Base-by-base conservation (phyloP, 176 grass and related monocot genomes). In the Chloris gayana region DNA sequence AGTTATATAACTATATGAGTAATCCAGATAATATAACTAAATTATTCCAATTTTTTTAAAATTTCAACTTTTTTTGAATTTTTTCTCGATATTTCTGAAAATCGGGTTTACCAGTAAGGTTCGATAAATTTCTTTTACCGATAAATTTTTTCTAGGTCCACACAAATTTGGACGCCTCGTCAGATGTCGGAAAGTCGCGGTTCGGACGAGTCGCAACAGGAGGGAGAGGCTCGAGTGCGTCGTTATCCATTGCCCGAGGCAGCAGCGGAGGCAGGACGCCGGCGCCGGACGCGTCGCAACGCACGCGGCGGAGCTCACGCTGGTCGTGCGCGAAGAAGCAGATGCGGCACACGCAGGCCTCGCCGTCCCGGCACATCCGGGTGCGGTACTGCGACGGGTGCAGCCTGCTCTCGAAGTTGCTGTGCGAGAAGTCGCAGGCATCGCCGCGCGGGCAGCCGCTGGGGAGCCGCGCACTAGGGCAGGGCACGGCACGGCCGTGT, bases 401-500 rank as follows among this genome's bases (percentile, higher is more conserved):
- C 5, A 56, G 51, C 51, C 51, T n/a, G 51, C 51, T 56, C 51
- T 56, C 51, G 51, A 56, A 56, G 17, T 29, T 25, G 58, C 58
- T 25, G 58, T 61, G 58, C 58, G 58, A 24, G 58, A 61, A 61
- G 25, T 27, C 58, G 58, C 58, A 61, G 24, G 25, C 3, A 25
- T 61, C 58, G 25, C 58, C 58, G 11, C 58, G 58, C 11, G 58
- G 58, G 58, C 58, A 61, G 2, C 25, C 58, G 58, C 6, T 25
- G 58, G 24, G 11, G 25, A 14, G 25, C 9, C 25, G 58, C 60
- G 91, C 91, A 44, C 86, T 87, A n/a, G 86, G 83, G 76, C 92
- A 94, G 3, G 89, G 88, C 53, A 94, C n/a, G n/a, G n/a, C n/a
- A n/a, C 92, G 5, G 88, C 90, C 5, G 80, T 91, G 53, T 94